Base-by-base conservation (phyloP, 148 eudicot species). In the Cornus controversa region DNA sequence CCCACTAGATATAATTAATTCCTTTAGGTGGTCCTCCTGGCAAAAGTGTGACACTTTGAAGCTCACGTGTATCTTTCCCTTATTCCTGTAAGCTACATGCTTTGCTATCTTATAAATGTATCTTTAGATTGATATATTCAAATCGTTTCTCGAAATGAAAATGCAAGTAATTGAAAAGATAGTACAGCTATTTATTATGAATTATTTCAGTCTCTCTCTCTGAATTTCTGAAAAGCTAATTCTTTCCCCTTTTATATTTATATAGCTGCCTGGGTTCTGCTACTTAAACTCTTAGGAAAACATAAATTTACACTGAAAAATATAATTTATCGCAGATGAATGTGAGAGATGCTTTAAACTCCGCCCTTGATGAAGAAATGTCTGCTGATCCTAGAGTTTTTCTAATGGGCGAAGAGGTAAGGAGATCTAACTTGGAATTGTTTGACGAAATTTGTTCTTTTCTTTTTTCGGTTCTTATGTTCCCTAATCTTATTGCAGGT, bases 311-410 rank as follows among this genome's bases (percentile, higher is more conserved):
- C 26, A 2, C 18, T 67, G 14, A 42, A 6, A 1, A 24, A 64
- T 42, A n/a, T 28, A 5, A 20, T 23, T 63, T 58, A 11, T 67
- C 28, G 62, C 82, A 91, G 95, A 90, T 93, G 86, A 89, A 82
- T 1, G 95, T 93, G 20, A 88, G 95, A 64, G 95, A 91, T 79
- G 98, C 95, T 50, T 73, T 93, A 50, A 93, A 91, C 72, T 90
- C 95, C 64, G 95, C 98, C 15, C 82, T 93, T 76, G 95, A 91
- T 77, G 98, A 93, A 76, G 98, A 93, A 79, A 93, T 93, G 95
- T 84, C 86, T 57, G 93, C 91, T 58, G 98, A 91, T 76, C 85
- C 92, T 25, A 89, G 42, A 26, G 98, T 93, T 60, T 86, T 88
- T 81, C 8, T 93, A 72, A 91, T 93, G 91, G 98, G 98, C 27